Evolutionary conservation across 225 moss, liverwort and hornwort species (phyloP).

Genomic region (Lunularia cruciata): DNA sequence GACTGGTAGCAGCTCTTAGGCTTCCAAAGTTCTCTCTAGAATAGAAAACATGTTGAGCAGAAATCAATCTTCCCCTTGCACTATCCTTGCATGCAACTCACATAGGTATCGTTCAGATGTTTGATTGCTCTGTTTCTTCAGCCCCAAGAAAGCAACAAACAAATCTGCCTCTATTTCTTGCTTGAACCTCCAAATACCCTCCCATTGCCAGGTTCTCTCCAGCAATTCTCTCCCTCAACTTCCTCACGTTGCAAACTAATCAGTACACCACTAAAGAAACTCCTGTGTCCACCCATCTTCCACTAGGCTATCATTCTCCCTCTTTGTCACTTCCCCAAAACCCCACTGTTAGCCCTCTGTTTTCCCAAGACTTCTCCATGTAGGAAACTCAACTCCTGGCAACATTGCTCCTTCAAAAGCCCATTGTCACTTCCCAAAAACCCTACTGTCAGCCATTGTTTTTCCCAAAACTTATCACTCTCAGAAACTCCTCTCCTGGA

Average conservation of each 20-base stretch:
- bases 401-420: too few relatives aligned
- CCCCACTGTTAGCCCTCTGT: too few relatives aligned
- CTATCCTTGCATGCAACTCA: too few relatives aligned
- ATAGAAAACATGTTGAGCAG: slow-evolving; percentile 25
- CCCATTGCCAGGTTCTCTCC: background rate
- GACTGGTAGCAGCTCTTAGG: slow-evolving; percentile 15
- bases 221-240: background rate
- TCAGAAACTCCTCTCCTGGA: too few relatives aligned
- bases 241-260: too few relatives aligned
- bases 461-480: too few relatives aligned
- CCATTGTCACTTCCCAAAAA: too few relatives aligned
- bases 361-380: too few relatives aligned
- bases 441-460: too few relatives aligned
- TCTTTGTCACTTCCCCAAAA: too few relatives aligned
- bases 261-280: too few relatives aligned
- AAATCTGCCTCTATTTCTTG: background rate
- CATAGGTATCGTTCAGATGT: background rate
- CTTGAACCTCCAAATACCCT: slow-evolving; percentile 12
- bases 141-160: background rate
- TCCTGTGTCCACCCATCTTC: background rate
- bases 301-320: background rate
- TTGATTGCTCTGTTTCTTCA: background rate
- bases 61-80: background rate
- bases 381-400: too few relatives aligned
- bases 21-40: slow-evolving; percentile 13